Evolutionary conservation across 768 basidiomycete species (phyloP), one percentile per base, ranked within the genome.

Genomic region (Neoboletus subvelutipes): DNA sequence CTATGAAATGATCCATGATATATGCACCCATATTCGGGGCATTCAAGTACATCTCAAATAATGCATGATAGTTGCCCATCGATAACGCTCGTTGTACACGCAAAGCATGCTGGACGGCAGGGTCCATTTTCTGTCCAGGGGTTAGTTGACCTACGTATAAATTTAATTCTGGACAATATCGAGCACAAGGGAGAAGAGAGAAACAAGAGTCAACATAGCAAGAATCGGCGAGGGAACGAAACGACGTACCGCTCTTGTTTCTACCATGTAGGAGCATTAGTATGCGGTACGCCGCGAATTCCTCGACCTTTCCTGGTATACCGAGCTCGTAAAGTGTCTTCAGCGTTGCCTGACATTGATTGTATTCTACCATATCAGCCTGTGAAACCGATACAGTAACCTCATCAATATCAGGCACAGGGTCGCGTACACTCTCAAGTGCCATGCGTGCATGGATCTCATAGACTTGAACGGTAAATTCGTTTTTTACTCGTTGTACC

Each of bases 401-500:
- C 49, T 37, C 33, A 45, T 45, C 52, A 28, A 50, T 11, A 34
- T 28, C 37, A 18, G 29, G 48, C 41, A 24, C 34, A 56, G 43
- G 45, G 58, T 18, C 5, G 74, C 85, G 56, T 73, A 94, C 93
- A 65, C 85, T 87, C 81, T 95, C 92, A 40, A 99, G 78, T 43
- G 97, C 97, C 79, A 98, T 96, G 34, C 97, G 86, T 26, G 93
- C 97, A 75, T 99, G 97, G 39, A 96, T 97, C 71, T 99, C 97
- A 69, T 99, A 99, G 12, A 97, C 97, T 71, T 88, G 83, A 28
- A 96, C 94, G 8, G 97, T 98, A 67, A 99, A 97, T 54, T 96
- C 92, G 64, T 97, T 98, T 77, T 97, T 98, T 64, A 99, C 97
- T 33, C 97, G 88, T 77, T 99, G 97, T 24, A 99, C 96, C 96